phyloP scores from a whole-genome alignment of 225 moss, liverwort and hornwort species.

The Climacium dendroides region DNA sequence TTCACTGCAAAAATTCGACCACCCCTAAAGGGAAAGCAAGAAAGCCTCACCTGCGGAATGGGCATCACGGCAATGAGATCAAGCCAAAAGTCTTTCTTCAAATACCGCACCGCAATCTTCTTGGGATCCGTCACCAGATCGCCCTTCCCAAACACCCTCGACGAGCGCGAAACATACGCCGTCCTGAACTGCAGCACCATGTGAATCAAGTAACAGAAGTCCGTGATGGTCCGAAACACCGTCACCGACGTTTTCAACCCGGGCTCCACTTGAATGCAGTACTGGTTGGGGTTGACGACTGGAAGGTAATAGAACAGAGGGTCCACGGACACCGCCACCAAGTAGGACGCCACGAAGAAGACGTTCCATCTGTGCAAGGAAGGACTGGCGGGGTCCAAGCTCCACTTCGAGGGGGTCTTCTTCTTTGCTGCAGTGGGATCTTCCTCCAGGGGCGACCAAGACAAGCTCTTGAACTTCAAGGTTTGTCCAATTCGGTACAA shows the following conservation, averaged over 20 bases:
- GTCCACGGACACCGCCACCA: constrained; percentile 59
- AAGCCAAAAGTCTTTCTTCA: constrained; percentile 41
- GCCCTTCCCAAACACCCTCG: constrained; percentile 44
- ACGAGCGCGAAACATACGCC: constrained; percentile 26
- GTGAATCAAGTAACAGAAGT: constrained; percentile 46
- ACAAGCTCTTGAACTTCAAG: background rate
- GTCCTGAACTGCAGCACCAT: constrained; percentile 51
- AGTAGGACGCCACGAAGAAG: constrained; percentile 37
- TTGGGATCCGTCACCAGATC: constrained; percentile 34
- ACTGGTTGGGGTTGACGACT: background rate
- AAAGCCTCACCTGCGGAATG: constrained; percentile 32
- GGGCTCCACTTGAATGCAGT: constrained; percentile 20
- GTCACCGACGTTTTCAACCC: constrained; percentile 25
- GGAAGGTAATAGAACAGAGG: constrained; percentile 63
- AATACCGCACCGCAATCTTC: constrained; percentile 29
- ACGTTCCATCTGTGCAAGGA: constrained; percentile 39
- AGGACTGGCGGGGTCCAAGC: constrained; percentile 21
- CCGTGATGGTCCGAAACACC: constrained; percentile 50
- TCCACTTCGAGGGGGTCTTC: background rate
- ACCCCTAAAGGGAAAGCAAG: background rate
- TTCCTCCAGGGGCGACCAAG: background rate
- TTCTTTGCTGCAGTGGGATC: background rate
- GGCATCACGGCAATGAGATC: constrained; percentile 57
- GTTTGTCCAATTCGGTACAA: constrained; percentile 12
- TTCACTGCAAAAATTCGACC: background rate